phyloP scores from a whole-genome alignment of 1,139 yeast species.

The Candida pseudocylindracea region DNA sequence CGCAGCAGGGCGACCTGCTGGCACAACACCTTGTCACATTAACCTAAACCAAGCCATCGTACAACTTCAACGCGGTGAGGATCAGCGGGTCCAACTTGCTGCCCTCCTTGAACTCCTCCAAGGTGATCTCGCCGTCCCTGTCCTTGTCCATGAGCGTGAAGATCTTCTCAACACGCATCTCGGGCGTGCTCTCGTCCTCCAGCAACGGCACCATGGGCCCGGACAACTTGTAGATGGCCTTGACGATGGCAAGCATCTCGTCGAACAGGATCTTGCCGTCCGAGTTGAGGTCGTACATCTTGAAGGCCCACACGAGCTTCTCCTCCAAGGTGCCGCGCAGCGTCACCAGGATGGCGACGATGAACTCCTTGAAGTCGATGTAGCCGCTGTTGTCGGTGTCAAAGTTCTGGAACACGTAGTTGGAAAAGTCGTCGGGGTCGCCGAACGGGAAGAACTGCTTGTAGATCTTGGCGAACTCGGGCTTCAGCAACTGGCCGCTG shows the following conservation, averaged over 20 bases:
- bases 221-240: constrained; percentile 83
- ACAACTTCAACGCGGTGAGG: too few relatives aligned
- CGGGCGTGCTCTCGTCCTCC: constrained; percentile 89
- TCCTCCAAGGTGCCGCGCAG: constrained; percentile 80
- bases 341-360: constrained; percentile 69
- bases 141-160: constrained; percentile 56
- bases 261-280: constrained; percentile 55
- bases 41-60: neutral
- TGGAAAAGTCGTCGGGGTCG: constrained; percentile 82
- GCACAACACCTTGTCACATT: too few relatives aligned
- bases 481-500: constrained; percentile 65
- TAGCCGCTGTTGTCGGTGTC: constrained; percentile 66
- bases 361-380: constrained; percentile 85
- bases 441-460: constrained; percentile 98
- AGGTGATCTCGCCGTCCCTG: constrained; percentile 37
- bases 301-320: constrained; percentile 73
- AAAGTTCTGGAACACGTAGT: constrained; percentile 70
- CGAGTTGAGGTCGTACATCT: constrained; percentile 61
- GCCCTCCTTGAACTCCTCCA: constrained; percentile 10
- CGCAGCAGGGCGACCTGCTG: too few relatives aligned
- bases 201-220: constrained; percentile 86
- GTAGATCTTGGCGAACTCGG: constrained; percentile 79
- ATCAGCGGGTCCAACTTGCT: too few relatives aligned
- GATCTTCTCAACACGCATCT: constrained; percentile 61
- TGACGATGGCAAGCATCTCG: constrained; percentile 62